Percentiles rank a stretch among this genome's conserved stretches.
Evolutionary conservation across 2,329 filamentous ascomycete species (phyloP).

Genomic region (Ophiostoma piceae): DNA sequence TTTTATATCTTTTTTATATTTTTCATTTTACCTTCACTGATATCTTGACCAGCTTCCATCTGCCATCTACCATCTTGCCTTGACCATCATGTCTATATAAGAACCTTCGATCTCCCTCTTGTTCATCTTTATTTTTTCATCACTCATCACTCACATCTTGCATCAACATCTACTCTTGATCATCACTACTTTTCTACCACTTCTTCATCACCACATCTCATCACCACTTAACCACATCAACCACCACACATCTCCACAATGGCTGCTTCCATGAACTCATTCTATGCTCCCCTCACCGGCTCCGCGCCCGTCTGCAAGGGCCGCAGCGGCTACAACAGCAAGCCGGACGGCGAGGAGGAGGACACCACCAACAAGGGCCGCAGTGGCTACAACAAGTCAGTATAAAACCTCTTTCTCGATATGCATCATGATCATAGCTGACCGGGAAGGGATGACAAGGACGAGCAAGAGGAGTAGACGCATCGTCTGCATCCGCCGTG

Average conservation of each 20-base stretch:
- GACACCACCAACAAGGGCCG: slow-evolving; percentile 40
- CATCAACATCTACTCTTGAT: slow-evolving; percentile 9
- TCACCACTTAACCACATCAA: background rate
- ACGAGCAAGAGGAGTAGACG: slow-evolving; percentile 36
- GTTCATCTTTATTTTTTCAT: background rate
- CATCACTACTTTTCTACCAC: background rate
- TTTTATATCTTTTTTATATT: background rate
- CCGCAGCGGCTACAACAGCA: slow-evolving; percentile 41
- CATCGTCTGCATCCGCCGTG: slow-evolving; percentile 12
- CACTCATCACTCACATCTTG: background rate
- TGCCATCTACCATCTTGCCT: background rate
- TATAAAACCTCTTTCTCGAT: background rate
- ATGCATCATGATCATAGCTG: background rate
- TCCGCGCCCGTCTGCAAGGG: slow-evolving; percentile 36
- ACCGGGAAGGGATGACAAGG: slow-evolving; percentile 28
- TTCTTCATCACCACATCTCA: background rate
- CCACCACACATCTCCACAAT: slow-evolving; percentile 20
- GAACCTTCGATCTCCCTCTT: background rate
- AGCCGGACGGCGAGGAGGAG: slow-evolving; percentile 34
- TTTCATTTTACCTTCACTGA: background rate
- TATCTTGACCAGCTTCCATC: background rate
- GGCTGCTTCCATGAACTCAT: slow-evolving; percentile 36
- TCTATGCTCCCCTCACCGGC: slow-evolving; percentile 27
- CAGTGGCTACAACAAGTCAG: slow-evolving; percentile 44
- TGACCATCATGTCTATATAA: background rate